Conservation (phyloP, 176 grass and related monocot species). For the Rhynchospora breviuscula region DNA sequence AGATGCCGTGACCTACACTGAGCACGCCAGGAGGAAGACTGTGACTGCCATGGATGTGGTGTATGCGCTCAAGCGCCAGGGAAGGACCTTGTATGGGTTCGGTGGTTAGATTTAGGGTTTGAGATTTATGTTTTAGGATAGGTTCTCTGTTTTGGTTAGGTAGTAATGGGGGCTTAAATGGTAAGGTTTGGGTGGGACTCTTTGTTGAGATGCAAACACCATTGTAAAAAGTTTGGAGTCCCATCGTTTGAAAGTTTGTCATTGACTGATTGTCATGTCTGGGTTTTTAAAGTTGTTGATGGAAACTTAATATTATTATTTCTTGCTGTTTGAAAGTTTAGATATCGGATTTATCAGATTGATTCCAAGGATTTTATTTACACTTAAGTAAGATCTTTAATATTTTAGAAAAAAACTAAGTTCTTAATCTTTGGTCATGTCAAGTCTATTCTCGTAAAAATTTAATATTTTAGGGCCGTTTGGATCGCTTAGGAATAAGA, state of each 20-base stretch:
- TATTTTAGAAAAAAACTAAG: too few relatives aligned
- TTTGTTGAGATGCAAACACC: not conserved
- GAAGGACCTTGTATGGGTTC: constrained; percentile 25
- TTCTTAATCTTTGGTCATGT: too few relatives aligned
- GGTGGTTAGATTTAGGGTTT: constrained; percentile 22
- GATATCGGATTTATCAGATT: not conserved
- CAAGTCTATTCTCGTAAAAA: too few relatives aligned
- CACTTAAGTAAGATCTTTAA: too few relatives aligned
- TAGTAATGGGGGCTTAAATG: not conserved
- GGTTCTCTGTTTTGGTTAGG: not conserved
- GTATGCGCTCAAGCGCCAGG: constrained; percentile 29
- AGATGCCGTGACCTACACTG: constrained; percentile 30
- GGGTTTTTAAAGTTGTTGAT: not conserved
- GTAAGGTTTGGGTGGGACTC: not conserved
- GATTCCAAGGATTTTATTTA: not conserved
- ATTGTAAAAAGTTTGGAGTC: not conserved
- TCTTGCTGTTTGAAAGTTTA: not conserved
- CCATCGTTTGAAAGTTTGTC: not conserved
- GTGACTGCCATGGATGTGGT: constrained; percentile 31
- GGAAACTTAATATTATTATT: not conserved
- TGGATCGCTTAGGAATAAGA: too few relatives aligned
- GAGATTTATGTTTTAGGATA: not conserved
- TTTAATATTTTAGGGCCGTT: too few relatives aligned
- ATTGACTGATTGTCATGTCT: not conserved
- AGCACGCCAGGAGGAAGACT: constrained; percentile 30